Evolutionary conservation across 169 alveolate species (phyloP), one percentile per base, ranked within the genome.

Genomic region (Eimeria sp.): DNA sequence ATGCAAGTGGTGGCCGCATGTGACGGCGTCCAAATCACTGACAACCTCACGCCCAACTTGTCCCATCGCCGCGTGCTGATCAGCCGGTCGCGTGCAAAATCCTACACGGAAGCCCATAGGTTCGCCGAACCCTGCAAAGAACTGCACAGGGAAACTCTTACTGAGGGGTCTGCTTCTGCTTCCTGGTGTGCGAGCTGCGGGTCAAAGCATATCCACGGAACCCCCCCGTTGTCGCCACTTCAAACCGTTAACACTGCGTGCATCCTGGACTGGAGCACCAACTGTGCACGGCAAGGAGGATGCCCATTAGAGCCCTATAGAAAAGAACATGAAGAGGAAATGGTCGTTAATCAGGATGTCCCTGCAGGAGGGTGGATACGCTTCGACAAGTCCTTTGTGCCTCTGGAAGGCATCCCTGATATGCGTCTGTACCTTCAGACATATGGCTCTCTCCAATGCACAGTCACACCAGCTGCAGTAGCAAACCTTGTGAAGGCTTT

Each of bases 291-390:
- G 52, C 27, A 52, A 62, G 82, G 91, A n/a, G 76, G 78, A 23
- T 87, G 93, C 68, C 83, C 83, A 37, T 46, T 87, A 40, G 52
- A 87, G 33, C 56, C 56, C 2, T 30, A 37, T 30, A 64, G 25
- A n/a, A 64, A 62, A 18, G 60, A 37, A 14, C n/a, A 40, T 43
- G 62, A 64, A 23, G 64, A 54, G 46, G 74, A 43, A 43, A 43
- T 16, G 66, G 52, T 25, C 49, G 56, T 20, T 11, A 43, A n/a
- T 43, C 78, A 64, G 43, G 82, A 87, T 6, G 82, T 60, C 54
- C 66, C 66, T 60, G 93, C 83, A 62, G 83, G 93, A 11, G 93
- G 93, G 83, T 87, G 93, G 93, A 14, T 87, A n/a, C 93, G 93
- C 10, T 64, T 87, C 64, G 82, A 60, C 43, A 87, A 87, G 64